phyloP scores from a whole-genome alignment of 179 eudicot genomes.

The Silene coronaria region DNA sequence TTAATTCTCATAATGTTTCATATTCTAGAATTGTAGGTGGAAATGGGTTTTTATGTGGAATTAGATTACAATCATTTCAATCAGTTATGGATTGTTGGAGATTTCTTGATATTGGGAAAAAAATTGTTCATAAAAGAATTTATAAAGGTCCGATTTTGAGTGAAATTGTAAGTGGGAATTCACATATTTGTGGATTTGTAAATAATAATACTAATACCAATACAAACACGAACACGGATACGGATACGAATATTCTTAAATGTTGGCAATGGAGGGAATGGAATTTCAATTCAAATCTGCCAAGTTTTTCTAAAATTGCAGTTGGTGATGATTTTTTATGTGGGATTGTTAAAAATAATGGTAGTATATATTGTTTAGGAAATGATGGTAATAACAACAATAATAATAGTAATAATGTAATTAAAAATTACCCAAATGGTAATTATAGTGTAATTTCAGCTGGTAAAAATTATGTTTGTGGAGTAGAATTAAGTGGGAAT shows the following conservation, averaged over 20 bases:
- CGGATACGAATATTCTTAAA: no score
- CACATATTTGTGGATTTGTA: slow-evolving; percentile 59
- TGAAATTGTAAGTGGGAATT: slow-evolving; percentile 46
- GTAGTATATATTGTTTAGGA: slow-evolving; percentile 43
- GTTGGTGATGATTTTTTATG: slow-evolving; percentile 66
- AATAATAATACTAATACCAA: slow-evolving; percentile 7
- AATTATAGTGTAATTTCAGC: slow-evolving; percentile 42
- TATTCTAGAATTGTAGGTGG: slow-evolving; percentile 60
- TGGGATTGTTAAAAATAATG: slow-evolving; percentile 36
- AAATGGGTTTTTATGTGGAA: slow-evolving; percentile 55
- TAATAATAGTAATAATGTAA: slow-evolving; percentile 9
- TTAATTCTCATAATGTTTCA: slow-evolving; percentile 21
- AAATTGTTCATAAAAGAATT: slow-evolving; percentile 36
- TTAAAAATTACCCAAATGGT: slow-evolving; percentile 35
- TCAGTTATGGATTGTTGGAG: slow-evolving; percentile 60
- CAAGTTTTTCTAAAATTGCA: slow-evolving; percentile 37
- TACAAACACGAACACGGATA: no score
- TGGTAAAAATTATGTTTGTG: slow-evolving; percentile 48
- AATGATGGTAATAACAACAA: neutral
- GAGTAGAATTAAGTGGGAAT: slow-evolving; percentile 35
- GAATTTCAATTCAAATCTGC: neutral
- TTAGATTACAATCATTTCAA: slow-evolving; percentile 29
- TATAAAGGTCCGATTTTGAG: slow-evolving; percentile 42
- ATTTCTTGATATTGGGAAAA: slow-evolving; percentile 25
- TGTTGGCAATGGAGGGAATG: no score